Evolutionary conservation across 2,329 filamentous ascomycete genomes (phyloP), one percentile per base, ranked within the genome.

Genomic region (Aspergillus sclerotialis): DNA sequence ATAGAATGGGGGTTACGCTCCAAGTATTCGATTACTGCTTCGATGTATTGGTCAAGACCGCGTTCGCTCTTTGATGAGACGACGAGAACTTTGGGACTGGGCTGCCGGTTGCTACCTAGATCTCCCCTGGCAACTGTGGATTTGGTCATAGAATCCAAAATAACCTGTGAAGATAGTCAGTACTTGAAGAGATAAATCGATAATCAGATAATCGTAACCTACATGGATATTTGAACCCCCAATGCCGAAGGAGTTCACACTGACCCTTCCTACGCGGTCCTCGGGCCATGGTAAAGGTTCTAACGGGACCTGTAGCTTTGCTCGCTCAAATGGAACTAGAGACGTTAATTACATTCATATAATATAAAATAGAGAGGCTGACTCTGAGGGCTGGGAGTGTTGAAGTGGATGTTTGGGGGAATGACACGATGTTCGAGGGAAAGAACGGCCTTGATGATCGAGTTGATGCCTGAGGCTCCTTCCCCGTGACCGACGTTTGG

Each of bases 241-340:
- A 42, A 52, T 46, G 2, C 55, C 54, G 33, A 56, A 56, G 1
- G 36, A 46, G 32, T 57, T 58, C 15, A 59, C 38, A 15, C 45
- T 50, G 7, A 46, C 40, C 16, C 53, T 38, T 15, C 43, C 37
- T 7, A 18, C 28, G 4, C 39, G 38, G 4, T 23, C 25, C 4
- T 24, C 29, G 0, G 52, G 49, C 46, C 52, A 55, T n/a, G 44
- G 35, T 2, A 32, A 30, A 8, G 35, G 15, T 8, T 43, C 35
- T 0, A 28, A 11, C 1, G 42, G 42, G 4, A 45, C 37, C 3
- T 18, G 7, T 3, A 45, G 13, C 7, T 25, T 21, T 4, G 17
- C 33, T 4, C 35, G 21, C 5, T 43, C 19, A 32, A 40, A 40
- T 23, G 43, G 37, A 42, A 46, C 14, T 42, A 13, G 8, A 2